phyloP scores from a whole-genome alignment of 1,284 basidiomycete species.

The Austropuccinia psidii region DNA sequence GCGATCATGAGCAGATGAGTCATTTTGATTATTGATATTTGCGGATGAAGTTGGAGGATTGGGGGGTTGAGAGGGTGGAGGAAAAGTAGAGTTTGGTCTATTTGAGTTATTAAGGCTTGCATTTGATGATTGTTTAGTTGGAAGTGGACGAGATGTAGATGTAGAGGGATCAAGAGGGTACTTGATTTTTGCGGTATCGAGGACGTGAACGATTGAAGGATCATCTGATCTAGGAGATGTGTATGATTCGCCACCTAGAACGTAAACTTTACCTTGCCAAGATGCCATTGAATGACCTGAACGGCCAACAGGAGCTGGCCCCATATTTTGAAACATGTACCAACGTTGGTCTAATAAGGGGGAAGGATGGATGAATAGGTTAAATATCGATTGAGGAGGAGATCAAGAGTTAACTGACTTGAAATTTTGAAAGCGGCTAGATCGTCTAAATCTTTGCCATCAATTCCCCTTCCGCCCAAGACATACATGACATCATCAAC shows the following conservation, averaged over 20 bases:
- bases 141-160: conserved; percentile 44
- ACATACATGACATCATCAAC: conserved; percentile 98
- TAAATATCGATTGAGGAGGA: neutral
- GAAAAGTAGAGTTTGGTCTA: no score
- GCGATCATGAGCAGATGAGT: neutral
- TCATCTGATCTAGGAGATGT: conserved; percentile 59
- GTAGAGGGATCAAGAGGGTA: conserved; percentile 64
- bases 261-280: conserved; percentile 76
- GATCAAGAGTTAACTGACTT: conserved; percentile 56
- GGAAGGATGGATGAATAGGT: conserved; percentile 35
- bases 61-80: conserved; percentile 35
- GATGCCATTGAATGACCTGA: conserved; percentile 94
- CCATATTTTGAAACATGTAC: conserved; percentile 99
- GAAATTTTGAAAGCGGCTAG: conserved; percentile 93
- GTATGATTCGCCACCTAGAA: conserved; percentile 88
- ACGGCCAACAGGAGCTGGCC: conserved; percentile 78
- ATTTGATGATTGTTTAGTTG: conserved; percentile 43
- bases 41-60: conserved; percentile 41
- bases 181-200: conserved; percentile 96
- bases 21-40: neutral
- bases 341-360: conserved; percentile 64
- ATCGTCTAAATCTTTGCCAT: conserved; percentile 92
- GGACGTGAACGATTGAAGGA: conserved; percentile 70
- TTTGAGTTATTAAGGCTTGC: conserved; percentile 39
- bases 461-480: conserved; percentile 92